Base-by-base conservation (phyloP, 2,329 filamentous ascomycete genomes). In the Trichophyton simii region DNA sequence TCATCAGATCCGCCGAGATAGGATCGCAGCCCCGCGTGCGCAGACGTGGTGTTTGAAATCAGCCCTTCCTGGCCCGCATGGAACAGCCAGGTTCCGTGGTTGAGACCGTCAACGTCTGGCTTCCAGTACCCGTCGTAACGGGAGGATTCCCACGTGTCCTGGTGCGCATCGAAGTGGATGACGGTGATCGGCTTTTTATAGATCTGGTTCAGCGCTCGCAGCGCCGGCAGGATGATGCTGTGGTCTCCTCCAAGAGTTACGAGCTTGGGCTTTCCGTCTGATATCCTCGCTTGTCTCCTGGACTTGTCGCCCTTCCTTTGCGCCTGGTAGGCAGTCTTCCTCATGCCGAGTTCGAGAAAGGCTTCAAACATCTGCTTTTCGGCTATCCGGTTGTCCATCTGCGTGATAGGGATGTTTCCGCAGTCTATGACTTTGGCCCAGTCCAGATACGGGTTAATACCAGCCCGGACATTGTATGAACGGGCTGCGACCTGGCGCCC, bases 51-150 rank as follows among this genome's bases (percentile, higher is more conserved):
- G 72, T 92, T 91, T 63, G 83, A 80, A 62, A 95, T 85, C 28
- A 96, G 77, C 0, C 88, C 89, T 72, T 95, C 91, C 34, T 85
- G 84, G 57, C 86, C 85, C 4, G 91, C 91, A 66, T 92, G 82
- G 87, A 89, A 92, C 79, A 95, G 95, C 85, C 95, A 94, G 66
- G 84, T 89, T 3, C 91, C 91, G 73, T 96, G 91, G 69, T 86
- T 95, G 77, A 95, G 94, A 67, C 86, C 82, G 1, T 83, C 81
- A 72, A 89, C 87, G 63, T 83, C 80, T 2, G 80, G 82, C 5
- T 78, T 73, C 91, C 91, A 96, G 61, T 85, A 84, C 0, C 89
- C 88, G n/a, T 38, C 55, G 73, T 95, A 95, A 67, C 89, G 75
- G 38, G 73, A 82, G 1, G 89, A 88, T 71, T 92, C 86, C 89